Evolutionary conservation across 148 eudicot genomes (phyloP).

Genomic region (Vaccinium macrocarpon): DNA sequence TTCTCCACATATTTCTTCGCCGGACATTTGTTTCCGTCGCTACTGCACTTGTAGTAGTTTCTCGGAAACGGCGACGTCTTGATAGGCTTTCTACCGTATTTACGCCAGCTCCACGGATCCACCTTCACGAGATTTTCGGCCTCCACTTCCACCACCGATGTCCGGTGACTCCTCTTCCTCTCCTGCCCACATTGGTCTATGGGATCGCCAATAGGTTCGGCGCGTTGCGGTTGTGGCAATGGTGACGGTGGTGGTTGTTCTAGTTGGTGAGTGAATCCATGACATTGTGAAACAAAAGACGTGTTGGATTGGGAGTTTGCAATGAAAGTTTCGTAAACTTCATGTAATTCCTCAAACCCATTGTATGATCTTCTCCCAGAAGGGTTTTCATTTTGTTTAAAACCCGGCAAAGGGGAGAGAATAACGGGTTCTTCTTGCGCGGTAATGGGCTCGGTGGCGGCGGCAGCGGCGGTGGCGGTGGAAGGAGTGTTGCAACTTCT

Average conservation of each 20-base stretch:
- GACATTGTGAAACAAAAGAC: background rate
- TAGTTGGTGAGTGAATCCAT: background rate
- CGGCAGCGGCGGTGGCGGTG: background rate
- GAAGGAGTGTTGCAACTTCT: constrained; percentile 4
- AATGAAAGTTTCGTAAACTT: background rate
- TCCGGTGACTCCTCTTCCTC: constrained; percentile 4
- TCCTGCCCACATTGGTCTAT: background rate
- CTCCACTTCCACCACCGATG: constrained; percentile 4
- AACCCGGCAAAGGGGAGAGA: background rate
- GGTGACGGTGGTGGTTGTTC: background rate
- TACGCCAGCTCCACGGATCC: constrained; percentile 13
- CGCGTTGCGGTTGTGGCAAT: background rate
- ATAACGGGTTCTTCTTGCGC: no score
- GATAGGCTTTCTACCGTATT: constrained; percentile 5
- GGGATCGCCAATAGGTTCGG: background rate
- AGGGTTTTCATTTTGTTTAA: background rate
- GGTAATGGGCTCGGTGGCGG: background rate
- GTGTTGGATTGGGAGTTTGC: background rate
- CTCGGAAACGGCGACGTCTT: background rate
- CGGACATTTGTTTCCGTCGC: constrained; percentile 6
- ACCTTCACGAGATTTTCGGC: background rate
- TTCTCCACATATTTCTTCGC: constrained; percentile 12
- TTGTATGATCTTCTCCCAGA: background rate
- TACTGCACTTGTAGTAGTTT: constrained; percentile 1
- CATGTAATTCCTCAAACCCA: background rate